Conservation (phyloP, 1,284 basidiomycete species). For the Amanita bisporigera region DNA sequence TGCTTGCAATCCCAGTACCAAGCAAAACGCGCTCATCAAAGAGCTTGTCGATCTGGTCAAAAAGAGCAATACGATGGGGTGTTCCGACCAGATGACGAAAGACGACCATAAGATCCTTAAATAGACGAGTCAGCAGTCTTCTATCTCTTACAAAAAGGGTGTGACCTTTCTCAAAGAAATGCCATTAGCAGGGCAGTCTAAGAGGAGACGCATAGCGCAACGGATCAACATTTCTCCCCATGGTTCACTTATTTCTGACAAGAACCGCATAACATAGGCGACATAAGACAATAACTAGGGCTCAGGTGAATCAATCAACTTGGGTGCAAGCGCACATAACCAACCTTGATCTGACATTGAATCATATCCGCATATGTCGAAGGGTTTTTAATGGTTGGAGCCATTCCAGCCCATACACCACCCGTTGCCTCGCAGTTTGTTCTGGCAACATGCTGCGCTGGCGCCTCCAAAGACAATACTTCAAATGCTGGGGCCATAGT, state of each 20-base stretch:
- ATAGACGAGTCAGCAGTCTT: background rate
- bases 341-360: constrained; percentile 91
- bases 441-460: constrained; percentile 86
- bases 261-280: constrained; percentile 86
- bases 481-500: constrained; percentile 81
- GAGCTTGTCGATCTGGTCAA: constrained; percentile 89
- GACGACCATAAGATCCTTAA: constrained; percentile 90
- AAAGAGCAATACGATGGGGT: constrained; percentile 80
- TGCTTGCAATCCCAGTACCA: constrained; percentile 80
- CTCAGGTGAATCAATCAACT: constrained; percentile 10
- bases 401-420: constrained; percentile 87
- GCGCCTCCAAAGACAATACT: constrained; percentile 80
- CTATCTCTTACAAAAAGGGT: background rate
- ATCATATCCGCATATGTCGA: constrained; percentile 89
- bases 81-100: constrained; percentile 91
- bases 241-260: constrained; percentile 71
- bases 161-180: constrained; percentile 77
- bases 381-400: constrained; percentile 77
- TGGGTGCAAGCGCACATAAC: constrained; percentile 14
- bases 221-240: constrained; percentile 87
- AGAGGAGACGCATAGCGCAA: constrained; percentile 84
- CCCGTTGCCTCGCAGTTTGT: constrained; percentile 81
- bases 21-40: constrained; percentile 93
- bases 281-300: constrained; percentile 89
- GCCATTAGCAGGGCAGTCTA: constrained; percentile 92